A percentile compares a stretch with the other conserved stretches of the same genome.
These are phyloP conservation scores for Silybum marianum DNA, from an alignment of 129 eudicot genomes.

Conservation along the genomic window DNA sequence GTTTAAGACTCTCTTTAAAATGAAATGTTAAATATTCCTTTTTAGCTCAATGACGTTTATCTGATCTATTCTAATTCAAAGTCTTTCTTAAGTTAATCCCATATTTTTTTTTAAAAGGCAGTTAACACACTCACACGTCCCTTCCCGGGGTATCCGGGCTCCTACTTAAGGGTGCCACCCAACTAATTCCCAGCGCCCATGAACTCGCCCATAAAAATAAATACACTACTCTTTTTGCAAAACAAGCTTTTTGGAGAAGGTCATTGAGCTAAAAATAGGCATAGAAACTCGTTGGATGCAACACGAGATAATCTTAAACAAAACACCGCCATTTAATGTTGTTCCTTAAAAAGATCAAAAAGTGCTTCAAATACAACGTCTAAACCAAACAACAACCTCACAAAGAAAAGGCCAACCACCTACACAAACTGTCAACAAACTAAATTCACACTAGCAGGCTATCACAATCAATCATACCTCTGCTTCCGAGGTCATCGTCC, in stretches of 20 bases:
- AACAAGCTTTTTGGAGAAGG: neutral
- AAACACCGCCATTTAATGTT: neutral
- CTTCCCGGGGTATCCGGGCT: no score
- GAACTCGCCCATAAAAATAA: no score
- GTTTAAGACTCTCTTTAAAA: no score
- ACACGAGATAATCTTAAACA: neutral
- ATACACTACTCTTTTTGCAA: no score
- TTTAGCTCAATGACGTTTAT: no score
- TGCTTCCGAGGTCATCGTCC: neutral
- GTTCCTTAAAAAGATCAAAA: neutral
- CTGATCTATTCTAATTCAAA: no score
- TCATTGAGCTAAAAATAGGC: neutral
- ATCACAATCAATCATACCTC: conserved; percentile 14
- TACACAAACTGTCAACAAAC: neutral
- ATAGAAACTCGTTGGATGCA: neutral
- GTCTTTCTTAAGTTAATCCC: no score
- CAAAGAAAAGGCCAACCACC: neutral
- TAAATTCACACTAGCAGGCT: conserved; percentile 13
- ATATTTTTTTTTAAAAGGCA: no score
- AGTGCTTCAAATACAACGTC: neutral
- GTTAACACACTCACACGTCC: no score
- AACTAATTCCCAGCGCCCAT: no score
- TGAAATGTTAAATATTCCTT: no score
- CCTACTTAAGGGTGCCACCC: no score
- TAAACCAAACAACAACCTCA: neutral